Evolutionary conservation across 192 early-diverging fungal species (phyloP), one percentile per base, ranked within the genome.

Genomic region (Geosiphon pyriformis): DNA sequence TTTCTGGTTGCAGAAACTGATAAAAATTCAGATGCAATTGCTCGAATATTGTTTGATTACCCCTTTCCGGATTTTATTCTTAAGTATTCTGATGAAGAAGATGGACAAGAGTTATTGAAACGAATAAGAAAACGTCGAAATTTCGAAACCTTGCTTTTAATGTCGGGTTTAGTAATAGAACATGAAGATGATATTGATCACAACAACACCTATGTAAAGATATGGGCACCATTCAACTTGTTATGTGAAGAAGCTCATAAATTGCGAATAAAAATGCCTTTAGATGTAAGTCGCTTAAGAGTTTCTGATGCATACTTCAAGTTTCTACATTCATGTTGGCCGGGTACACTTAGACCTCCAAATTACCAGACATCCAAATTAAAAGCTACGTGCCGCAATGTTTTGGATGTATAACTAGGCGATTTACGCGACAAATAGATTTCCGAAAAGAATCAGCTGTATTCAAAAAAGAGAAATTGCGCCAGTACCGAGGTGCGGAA

Each of bases 241-340:
- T 64, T 80, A 8, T 80, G 78, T 61, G 51, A 74, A 37, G 68
- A 74, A 7, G 78, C 78, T 12, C 72, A 77, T 46, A n/a, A 68
- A 33, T 20, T 74, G 35, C 56, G 65, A 51, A 65, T 67, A 49
- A 78, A 74, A 47, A 46, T 72, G 17, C 70, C 68, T 53, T 67
- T 78, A 47, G 30, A 71, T 58, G 76, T 78, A 74, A 31, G 64
- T 61, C 3, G 10, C 20, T 3, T 7, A 3, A 50, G 2, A 1
- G 1, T 25, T 10, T 18, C 26, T 22, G 27, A 27, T 18, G 37
- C 20, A 46, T 18, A 17, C 55, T 66, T 3, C n/a, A n/a, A n/a
- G n/a, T n/a, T n/a, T n/a, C n/a, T n/a, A n/a, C n/a, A n/a, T n/a
- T n/a, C n/a, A n/a, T n/a, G n/a, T n/a, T n/a, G n/a, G n/a, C n/a